Percentiles rank a stretch among this genome's conserved stretches.
phyloP scores from a whole-genome alignment of 805 yeast species.

The Saturnispora besseyi region DNA sequence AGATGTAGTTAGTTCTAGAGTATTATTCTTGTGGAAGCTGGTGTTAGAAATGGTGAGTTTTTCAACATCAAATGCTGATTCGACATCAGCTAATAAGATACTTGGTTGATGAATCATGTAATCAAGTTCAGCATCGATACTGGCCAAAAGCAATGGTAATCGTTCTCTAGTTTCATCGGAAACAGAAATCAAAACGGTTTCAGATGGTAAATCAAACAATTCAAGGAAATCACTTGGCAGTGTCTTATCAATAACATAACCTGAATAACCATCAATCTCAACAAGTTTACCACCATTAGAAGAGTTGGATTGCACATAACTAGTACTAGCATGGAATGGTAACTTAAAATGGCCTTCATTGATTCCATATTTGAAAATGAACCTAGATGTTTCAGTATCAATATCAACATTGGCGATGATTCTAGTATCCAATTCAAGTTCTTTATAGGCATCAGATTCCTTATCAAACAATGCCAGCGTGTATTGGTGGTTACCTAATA shows the following conservation, averaged over 20 bases:
- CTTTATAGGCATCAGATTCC: constrained; percentile 12
- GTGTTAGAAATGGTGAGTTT: neutral
- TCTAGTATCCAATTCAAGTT: constrained; percentile 14
- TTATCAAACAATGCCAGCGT: constrained; percentile 16
- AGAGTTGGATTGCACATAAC: constrained; percentile 14
- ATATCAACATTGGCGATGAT: constrained; percentile 8
- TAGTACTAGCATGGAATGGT: constrained; percentile 17
- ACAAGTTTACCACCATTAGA: constrained; percentile 8
- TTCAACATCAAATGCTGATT: neutral
- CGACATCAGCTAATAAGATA: neutral
- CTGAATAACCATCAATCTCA: constrained; percentile 16
- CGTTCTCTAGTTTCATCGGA: neutral
- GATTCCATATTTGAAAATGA: constrained; percentile 17
- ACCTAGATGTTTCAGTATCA: constrained; percentile 6
- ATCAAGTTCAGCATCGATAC: neutral
- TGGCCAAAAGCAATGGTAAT: neutral
- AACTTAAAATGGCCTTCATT: constrained; percentile 9
- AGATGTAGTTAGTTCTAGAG: neutral
- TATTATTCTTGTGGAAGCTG: neutral
- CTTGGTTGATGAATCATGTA: neutral
- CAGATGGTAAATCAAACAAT: neutral
- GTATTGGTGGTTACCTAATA: constrained; percentile 24
- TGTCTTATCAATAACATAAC: constrained; percentile 17
- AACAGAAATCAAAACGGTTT: neutral
- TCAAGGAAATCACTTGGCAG: constrained; percentile 10